Base-by-base conservation (phyloP, 1,284 basidiomycete species). In the Nidula niveotomentosa region DNA sequence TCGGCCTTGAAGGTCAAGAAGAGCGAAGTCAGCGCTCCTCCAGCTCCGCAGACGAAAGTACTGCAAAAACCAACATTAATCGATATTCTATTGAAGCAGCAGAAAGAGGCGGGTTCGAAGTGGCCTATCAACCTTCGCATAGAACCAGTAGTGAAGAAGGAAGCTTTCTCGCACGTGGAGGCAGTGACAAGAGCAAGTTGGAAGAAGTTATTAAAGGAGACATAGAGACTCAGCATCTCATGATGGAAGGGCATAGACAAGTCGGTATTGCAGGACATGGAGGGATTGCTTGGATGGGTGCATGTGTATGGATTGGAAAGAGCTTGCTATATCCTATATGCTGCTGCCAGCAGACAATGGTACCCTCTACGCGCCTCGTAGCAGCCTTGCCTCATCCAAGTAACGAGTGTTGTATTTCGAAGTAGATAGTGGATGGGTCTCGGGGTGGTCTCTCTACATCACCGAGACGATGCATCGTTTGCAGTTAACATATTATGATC, bases 61-160 rank as follows among this genome's bases (percentile, higher is more conserved):
- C 56, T 68, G 36, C 65, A 64, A 50, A 62, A 61, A 45, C 64
- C 65, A 8, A 70, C 69, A 2, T 57, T 73, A 8, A 69, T 76
- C 35, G 68, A 73, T 39, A 49, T 67, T 6, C 66, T 77, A 13
- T 58, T 68, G 54, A 58, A 67, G 56, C 67, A 68, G 46, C 69
- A 67, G 52, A 61, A 65, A 44, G 53, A 60, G 12, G 65, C 70
- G 13, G 71, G 70, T 9, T 56, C 64, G 3, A 48, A 54, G 0
- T 77, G 75, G 75, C 76, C 76, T 5, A 52, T 56, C n/a, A 77
- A 77, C 60, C 68, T 77, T 49, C 68, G 75, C 34, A 64, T 77
- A 44, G 76, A 77, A 54, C 72, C 69, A 12, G 67, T 71, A 43
- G 61, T 76, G 30, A 76, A 70, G 62, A 75, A 69, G 58, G 65